Base-by-base conservation (phyloP, 768 basidiomycete genomes). In the Rhodotorula kratochvilovae region DNA sequence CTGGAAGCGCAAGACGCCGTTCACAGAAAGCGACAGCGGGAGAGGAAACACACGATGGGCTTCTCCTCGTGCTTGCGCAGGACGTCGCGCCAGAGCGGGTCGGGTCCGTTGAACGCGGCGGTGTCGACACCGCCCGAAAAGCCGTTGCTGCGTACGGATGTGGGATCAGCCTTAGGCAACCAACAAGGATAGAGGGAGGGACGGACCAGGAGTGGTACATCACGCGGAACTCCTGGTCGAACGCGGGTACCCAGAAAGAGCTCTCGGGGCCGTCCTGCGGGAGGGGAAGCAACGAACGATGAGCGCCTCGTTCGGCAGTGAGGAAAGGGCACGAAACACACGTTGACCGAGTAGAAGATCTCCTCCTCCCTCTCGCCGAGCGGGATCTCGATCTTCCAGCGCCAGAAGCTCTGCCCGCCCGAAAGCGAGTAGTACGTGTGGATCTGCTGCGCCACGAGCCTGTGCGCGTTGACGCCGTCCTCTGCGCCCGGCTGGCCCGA, bases 331-430 rank as follows among this genome's bases (percentile, higher is more conserved):
- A 5, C 0, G 21, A n/a, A 39, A 48, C 93, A 89, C 17, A 85
- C 82, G 79, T 98, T 97, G 77, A 99, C 83, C 63, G 85, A 85
- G 80, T 99, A 99, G 66, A 81, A 83, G 62, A 98, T 84, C 60
- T 83, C 81, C 85, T 92, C 89, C 81, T 95, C 91, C 48, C 83
- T 82, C 16, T 82, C 81, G 3, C 84, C 83, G 4, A 97, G 80
- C 0, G 91, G 92, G 65, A 99, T 84, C 72, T 88, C 86, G 59
- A 97, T 86, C 77, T 88, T 83, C 82, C 97, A 97, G 63, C 95
- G 85, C 90, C 92, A 98, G 82, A 99, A 99, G 1, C 91, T 91
- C 78, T 86, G 92, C 0, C 89, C 88, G 10, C 92, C 94, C 69
- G 78, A 72, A 39, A 68, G 36, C 60, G 43, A 75, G 72, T 63